A percentile compares a stretch with the other conserved stretches of the same genome.
phyloP scores from a whole-genome alignment of 352 stramenopile species.

The Pythium biforme region DNA sequence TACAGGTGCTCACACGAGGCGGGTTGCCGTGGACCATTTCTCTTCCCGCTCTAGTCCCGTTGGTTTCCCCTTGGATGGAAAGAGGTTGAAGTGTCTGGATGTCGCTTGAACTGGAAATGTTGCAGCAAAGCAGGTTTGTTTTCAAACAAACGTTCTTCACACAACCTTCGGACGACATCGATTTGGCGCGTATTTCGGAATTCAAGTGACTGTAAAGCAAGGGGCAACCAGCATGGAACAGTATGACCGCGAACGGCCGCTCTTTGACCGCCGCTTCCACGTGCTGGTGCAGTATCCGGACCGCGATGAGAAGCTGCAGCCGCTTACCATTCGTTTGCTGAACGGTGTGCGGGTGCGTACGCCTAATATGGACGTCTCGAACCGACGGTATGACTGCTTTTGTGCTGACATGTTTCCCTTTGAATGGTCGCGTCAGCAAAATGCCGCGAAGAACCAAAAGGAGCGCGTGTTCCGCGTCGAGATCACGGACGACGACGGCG shows the following conservation, averaged over 20 bases:
- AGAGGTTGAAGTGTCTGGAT: slow-evolving; percentile 6
- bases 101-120: slow-evolving; percentile 7
- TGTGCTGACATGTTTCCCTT: background rate
- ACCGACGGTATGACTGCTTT: background rate
- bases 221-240: slow-evolving; percentile 55
- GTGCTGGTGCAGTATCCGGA: slow-evolving; percentile 82
- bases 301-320: slow-evolving; percentile 73
- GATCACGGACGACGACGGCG: slow-evolving; percentile 91
- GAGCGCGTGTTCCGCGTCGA: slow-evolving; percentile 91
- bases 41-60: no score
- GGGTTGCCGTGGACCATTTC: no score
- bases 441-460: slow-evolving; percentile 74
- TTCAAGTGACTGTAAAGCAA: slow-evolving; percentile 12
- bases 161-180: slow-evolving; percentile 20
- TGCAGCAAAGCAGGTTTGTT: slow-evolving; percentile 14
- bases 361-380: background rate
- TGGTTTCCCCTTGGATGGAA: background rate
- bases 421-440: slow-evolving; percentile 46
- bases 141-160: slow-evolving; percentile 15
- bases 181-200: slow-evolving; percentile 27
- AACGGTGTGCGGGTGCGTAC: slow-evolving; percentile 60
- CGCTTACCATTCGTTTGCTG: slow-evolving; percentile 76
- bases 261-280: slow-evolving; percentile 83
- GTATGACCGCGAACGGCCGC: slow-evolving; percentile 71
- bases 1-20: background rate